Conservation (phyloP, 2,329 filamentous ascomycete genomes). For the Fusarium incarnatum region DNA sequence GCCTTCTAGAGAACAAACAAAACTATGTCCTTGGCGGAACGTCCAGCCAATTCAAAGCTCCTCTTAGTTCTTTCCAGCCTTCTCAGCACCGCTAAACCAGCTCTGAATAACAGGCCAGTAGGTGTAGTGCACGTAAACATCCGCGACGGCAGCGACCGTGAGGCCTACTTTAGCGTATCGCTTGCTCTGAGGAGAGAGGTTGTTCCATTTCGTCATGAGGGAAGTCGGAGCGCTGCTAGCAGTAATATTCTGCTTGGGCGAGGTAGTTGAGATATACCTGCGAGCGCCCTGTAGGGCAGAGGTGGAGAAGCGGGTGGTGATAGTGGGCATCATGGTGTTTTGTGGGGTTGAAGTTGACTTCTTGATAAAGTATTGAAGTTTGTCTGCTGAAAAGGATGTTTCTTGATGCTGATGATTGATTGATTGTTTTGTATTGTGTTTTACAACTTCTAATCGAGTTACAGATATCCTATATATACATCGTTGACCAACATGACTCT, state of each 20-base stretch:
- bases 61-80: neutral
- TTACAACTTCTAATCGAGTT: neutral
- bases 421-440: conserved; percentile 6
- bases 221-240: neutral
- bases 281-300: conserved; percentile 22
- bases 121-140: conserved; percentile 46
- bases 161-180: conserved; percentile 43
- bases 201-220: conserved; percentile 41
- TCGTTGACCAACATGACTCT: conserved; percentile 2
- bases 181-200: conserved; percentile 44
- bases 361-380: neutral
- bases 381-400: neutral
- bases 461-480: conserved; percentile 24
- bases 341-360: neutral
- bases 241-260: conserved; percentile 14
- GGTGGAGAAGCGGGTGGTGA: conserved; percentile 36
- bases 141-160: conserved; percentile 33
- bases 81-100: conserved; percentile 20
- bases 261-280: conserved; percentile 43
- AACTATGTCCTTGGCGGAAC: neutral
- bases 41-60: neutral
- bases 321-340: conserved; percentile 36
- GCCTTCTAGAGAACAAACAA: neutral
- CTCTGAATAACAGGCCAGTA: conserved; percentile 42
- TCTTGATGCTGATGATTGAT: neutral